Conservation (phyloP, 2,329 filamentous ascomycete species). For the Fusarium sarcochroum region DNA sequence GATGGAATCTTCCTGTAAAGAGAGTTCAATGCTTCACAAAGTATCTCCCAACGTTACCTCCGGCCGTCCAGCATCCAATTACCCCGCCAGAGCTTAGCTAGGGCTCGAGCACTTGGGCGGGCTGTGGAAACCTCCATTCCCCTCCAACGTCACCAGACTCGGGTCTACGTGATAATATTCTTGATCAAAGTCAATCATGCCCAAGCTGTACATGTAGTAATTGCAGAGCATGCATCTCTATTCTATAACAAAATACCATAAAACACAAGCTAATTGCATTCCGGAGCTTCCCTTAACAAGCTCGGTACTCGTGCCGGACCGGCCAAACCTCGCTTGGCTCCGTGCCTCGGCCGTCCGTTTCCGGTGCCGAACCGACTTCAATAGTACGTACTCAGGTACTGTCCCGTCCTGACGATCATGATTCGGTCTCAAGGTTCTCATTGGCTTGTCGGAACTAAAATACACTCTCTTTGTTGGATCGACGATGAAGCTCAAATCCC, state of each 20-base stretch:
- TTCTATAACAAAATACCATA: not conserved
- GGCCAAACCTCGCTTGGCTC: slow-evolving; percentile 11
- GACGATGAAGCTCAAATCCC: not conserved
- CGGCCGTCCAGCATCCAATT: slow-evolving; percentile 12
- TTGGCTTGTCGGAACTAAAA: slow-evolving; percentile 2
- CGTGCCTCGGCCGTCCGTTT: slow-evolving; percentile 28
- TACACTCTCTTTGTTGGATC: not conserved
- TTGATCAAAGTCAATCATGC: not conserved
- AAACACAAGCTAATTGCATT: slow-evolving; percentile 9
- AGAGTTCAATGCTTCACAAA: slow-evolving; percentile 6
- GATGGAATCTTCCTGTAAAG: not conserved
- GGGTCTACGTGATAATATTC: not conserved
- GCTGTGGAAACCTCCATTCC: slow-evolving; percentile 19
- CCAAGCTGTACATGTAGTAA: not conserved
- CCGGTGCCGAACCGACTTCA: slow-evolving; percentile 25
- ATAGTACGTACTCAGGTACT: slow-evolving; percentile 19
- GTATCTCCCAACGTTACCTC: slow-evolving; percentile 2
- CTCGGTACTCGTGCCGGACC: slow-evolving; percentile 4
- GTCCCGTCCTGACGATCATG: slow-evolving; percentile 23
- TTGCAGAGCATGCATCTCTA: not conserved
- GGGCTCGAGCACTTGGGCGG: not conserved
- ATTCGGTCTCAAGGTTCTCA: not conserved
- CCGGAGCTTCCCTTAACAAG: not conserved
- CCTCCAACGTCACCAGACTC: slow-evolving; percentile 18
- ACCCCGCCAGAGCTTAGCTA: slow-evolving; percentile 43